A percentile compares a stretch with the other conserved stretches of the same genome.
Evolutionary conservation across 2,329 filamentous ascomycete genomes (phyloP).

Genomic region (Aureobasidium sp.): DNA sequence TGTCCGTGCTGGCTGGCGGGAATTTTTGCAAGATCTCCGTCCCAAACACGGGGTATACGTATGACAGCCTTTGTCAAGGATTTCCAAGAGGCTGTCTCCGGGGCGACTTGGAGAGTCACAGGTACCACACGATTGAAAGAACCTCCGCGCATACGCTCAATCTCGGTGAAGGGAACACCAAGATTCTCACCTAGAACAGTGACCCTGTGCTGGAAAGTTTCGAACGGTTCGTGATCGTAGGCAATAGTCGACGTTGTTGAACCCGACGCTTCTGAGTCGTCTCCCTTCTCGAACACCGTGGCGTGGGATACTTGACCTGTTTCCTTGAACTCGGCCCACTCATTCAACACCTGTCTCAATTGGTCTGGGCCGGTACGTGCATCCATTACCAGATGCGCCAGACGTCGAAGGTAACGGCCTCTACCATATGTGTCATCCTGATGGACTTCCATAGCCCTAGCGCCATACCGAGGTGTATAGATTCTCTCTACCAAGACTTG

Average conservation of each 20-base stretch:
- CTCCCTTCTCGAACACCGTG: background rate
- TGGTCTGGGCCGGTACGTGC: background rate
- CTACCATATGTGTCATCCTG: background rate
- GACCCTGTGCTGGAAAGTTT: background rate
- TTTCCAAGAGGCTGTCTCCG: background rate
- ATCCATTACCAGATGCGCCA: no score
- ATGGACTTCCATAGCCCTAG: slow-evolving; percentile 27
- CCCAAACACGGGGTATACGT: slow-evolving; percentile 6
- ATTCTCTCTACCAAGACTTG: slow-evolving; percentile 28
- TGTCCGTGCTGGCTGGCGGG: background rate
- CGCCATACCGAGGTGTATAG: slow-evolving; percentile 33
- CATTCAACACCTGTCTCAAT: background rate
- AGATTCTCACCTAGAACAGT: background rate
- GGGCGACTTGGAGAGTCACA: background rate
- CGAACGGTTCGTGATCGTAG: background rate
- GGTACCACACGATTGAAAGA: background rate
- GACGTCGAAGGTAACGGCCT: slow-evolving; percentile 4
- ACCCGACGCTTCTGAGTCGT: background rate
- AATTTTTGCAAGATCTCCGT: background rate
- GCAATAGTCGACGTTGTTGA: background rate
- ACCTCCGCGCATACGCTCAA: background rate
- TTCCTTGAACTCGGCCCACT: background rate
- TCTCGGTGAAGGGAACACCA: background rate
- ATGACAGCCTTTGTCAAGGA: background rate
- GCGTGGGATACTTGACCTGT: background rate